phyloP scores from a whole-genome alignment of 257 asterid species.

The Nicotiana otophora region DNA sequence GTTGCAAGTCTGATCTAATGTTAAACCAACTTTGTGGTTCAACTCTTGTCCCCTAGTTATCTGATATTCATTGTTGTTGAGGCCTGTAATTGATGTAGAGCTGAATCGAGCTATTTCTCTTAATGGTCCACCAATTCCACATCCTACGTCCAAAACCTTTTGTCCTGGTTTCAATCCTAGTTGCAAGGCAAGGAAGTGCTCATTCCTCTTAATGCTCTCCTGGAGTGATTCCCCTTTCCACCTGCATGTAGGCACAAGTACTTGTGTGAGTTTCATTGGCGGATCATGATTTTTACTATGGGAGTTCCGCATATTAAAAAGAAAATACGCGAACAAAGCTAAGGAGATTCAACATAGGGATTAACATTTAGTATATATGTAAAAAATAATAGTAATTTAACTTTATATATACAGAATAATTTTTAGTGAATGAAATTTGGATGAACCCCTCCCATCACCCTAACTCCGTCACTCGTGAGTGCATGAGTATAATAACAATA shows the following conservation, averaged over 20 bases:
- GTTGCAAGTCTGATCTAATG: constrained; percentile 63
- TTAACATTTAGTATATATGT: too few species aligned
- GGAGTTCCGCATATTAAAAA: too few species aligned
- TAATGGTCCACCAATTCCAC: constrained; percentile 95
- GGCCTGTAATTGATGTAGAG: constrained; percentile 73
- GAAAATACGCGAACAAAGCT: too few species aligned
- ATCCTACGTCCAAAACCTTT: constrained; percentile 97
- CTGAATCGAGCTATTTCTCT: constrained; percentile 88
- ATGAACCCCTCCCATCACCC: too few species aligned
- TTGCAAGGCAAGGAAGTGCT: constrained; percentile 86
- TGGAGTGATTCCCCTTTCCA: constrained; percentile 88
- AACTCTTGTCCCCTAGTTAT: constrained; percentile 76
- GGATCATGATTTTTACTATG: too few species aligned
- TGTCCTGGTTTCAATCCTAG: constrained; percentile 79
- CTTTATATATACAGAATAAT: too few species aligned
- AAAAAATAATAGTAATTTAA: too few species aligned
- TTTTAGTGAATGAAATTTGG: too few species aligned
- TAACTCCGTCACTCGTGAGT: not conserved
- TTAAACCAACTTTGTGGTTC: constrained; percentile 61
- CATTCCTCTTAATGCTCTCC: constrained; percentile 89
- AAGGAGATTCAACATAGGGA: too few species aligned
- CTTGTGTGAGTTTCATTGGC: too few species aligned
- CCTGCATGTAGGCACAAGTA: constrained; percentile 27
- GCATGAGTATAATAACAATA: not conserved
- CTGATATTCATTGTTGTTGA: constrained; percentile 93